These are phyloP conservation scores for Hibiscus tridactylites DNA, from an alignment of 345 rosid species.

Conservation along the genomic window DNA sequence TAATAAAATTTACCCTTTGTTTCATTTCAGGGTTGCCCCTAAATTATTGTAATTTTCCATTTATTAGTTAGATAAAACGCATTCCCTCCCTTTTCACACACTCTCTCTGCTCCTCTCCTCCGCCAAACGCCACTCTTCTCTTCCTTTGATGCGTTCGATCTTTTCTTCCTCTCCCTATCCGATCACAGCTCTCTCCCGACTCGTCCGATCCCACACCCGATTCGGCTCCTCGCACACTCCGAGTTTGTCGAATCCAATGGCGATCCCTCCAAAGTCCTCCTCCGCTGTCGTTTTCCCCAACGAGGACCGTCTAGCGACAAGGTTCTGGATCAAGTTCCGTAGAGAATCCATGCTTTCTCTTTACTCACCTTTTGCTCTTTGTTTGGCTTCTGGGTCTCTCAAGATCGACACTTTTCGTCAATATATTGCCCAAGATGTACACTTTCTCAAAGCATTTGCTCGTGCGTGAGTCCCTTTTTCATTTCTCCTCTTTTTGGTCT, in stretches of 20 bases:
- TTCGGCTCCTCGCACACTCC: conserved; percentile 15
- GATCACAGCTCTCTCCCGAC: conserved; percentile 19
- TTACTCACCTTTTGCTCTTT: conserved; percentile 67
- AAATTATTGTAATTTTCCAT: too few species aligned
- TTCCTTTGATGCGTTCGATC: conserved; percentile 33
- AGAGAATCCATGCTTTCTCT: conserved; percentile 57
- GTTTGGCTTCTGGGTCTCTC: conserved; percentile 76
- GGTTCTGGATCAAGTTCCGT: conserved; percentile 66
- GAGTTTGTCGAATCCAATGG: conserved; percentile 32
- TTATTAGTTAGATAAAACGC: not conserved
- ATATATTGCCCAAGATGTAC: conserved; percentile 72
- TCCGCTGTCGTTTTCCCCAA: not conserved
- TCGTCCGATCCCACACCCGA: conserved; percentile 16
- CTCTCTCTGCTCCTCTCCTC: not conserved
- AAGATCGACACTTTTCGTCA: conserved; percentile 59
- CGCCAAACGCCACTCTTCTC: not conserved
- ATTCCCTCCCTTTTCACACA: conserved; percentile 11
- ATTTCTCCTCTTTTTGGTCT: not conserved
- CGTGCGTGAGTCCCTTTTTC: conserved; percentile 59
- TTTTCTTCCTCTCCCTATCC: conserved; percentile 4
- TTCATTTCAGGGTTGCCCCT: too few species aligned
- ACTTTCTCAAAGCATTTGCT: conserved; percentile 81
- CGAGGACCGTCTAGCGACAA: conserved; percentile 55
- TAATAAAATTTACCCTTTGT: too few species aligned
- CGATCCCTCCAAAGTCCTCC: conserved; percentile 29